Base-by-base conservation (phyloP, 129 eudicot genomes). In the Arctium minus region DNA sequence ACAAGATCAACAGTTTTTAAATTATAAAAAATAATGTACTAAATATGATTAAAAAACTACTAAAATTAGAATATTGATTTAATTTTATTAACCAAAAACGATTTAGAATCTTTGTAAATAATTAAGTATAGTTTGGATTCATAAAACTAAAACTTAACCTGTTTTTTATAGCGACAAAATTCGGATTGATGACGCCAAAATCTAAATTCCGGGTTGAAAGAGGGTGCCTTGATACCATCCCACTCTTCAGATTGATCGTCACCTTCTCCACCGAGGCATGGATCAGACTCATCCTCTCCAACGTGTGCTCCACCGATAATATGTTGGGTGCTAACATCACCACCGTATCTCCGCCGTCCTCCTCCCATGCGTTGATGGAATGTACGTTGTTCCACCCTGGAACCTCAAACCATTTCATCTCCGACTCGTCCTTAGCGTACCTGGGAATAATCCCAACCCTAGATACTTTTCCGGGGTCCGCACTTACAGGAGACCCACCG, bases 331-430 rank as follows among this genome's bases (percentile, higher is more conserved):
- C 87, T 70, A 85, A 83, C 64, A 85, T 12, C 50, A 85, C 84
- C 29, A 85, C 87, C 18, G 85, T 73, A 13, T 79, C 84, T 6
- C 70, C 77, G 38, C 38, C 84, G 29, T 71, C 77, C 79, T 85
- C 87, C 37, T 85, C 87, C 87, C 87, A 85, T 3, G 87, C 87
- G 44, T 85, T 85, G 29, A 85, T 74, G 30, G 84, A 73, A 50
- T 85, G 87, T 7, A 85, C 30, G 11, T 79, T 62, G 44, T 85
- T 85, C 46, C 80, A 79, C 71, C 87, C 87, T 1, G 83, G 80
- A 8, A 85, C 84, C 8, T 73, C 80, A 12, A 85, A 85, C 87
- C 87, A 85, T 68, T 64, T 40, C 70, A 85, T 74, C 46, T 79
- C 84, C 8, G 53, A 72, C 74, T 85, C 87, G 6, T 85, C 87